Conservation (phyloP, 1,284 basidiomycete genomes). For the Cryptococcus neoformans region DNA sequence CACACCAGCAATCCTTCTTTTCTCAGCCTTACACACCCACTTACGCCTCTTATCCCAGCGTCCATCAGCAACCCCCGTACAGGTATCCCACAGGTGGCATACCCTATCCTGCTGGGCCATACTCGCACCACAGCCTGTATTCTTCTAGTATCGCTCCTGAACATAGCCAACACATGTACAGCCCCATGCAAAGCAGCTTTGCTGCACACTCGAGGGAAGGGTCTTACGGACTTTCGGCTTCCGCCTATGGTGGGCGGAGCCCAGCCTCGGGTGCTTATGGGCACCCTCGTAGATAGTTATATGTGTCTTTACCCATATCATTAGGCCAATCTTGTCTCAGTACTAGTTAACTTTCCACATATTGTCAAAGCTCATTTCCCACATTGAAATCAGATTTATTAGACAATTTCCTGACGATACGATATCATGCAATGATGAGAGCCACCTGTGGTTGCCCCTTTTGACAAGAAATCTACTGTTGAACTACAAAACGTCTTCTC, state of each 20-base stretch:
- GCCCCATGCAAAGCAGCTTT: slow-evolving; percentile 32
- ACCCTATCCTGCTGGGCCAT: slow-evolving; percentile 2
- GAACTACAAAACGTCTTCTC: too few relatives aligned
- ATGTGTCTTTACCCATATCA: not conserved
- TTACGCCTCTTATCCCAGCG: slow-evolving; percentile 23
- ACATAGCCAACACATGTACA: slow-evolving; percentile 41
- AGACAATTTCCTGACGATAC: too few relatives aligned
- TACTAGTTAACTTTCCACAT: too few relatives aligned
- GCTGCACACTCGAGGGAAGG: slow-evolving; percentile 38
- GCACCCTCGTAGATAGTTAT: not conserved
- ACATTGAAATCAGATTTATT: too few relatives aligned
- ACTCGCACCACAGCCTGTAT: slow-evolving; percentile 35
- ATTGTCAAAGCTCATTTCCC: too few relatives aligned
- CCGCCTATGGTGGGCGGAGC: slow-evolving; percentile 20
- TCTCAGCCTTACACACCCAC: slow-evolving; percentile 26
- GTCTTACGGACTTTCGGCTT: slow-evolving; percentile 33
- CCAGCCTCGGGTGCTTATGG: not conserved
- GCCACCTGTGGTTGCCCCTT: too few relatives aligned
- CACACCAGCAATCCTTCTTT: slow-evolving; percentile 31
- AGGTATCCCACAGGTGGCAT: slow-evolving; percentile 31
- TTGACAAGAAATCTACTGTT: too few relatives aligned
- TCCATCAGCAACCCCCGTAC: slow-evolving; percentile 15
- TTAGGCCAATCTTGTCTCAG: too few relatives aligned
- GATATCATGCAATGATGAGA: too few relatives aligned
- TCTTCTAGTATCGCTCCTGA: slow-evolving; percentile 34